These are phyloP conservation scores for Paramecium tetraurelia DNA, from an alignment of 73 alveolate species.

Conservation along the genomic window DNA sequence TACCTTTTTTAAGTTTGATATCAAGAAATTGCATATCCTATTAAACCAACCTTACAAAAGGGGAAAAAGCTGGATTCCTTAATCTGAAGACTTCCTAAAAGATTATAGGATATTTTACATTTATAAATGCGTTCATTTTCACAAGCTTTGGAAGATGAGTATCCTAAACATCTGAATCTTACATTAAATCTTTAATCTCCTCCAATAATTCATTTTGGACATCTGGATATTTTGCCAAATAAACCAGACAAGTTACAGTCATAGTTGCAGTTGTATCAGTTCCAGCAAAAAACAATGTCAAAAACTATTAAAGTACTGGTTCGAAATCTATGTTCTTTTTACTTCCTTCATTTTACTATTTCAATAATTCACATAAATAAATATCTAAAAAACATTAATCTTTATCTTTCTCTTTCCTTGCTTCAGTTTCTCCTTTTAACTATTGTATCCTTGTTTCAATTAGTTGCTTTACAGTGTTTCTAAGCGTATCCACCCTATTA, in stretches of 20 bases:
- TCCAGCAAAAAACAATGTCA: conserved; percentile 30
- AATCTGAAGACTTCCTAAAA: not conserved
- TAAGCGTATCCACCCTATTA: not conserved
- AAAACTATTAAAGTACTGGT: not conserved
- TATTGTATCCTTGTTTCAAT: not conserved
- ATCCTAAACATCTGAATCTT: not conserved
- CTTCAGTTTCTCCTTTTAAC: not conserved
- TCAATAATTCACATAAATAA: not conserved
- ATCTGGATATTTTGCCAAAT: not conserved
- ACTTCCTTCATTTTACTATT: not conserved
- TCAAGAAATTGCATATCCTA: not conserved
- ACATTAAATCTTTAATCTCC: not conserved
- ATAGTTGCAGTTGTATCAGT: conserved; percentile 35
- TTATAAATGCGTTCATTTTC: not conserved
- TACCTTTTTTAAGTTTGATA: conserved; percentile 17
- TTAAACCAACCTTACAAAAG: not conserved
- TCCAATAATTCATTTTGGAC: not conserved
- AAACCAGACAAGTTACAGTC: not conserved
- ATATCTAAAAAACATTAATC: not conserved
- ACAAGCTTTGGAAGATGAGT: not conserved
- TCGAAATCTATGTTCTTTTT: not conserved
- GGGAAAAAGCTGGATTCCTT: conserved; percentile 21
- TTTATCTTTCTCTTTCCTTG: not conserved
- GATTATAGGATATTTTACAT: not conserved
- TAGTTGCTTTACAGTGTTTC: not conserved